Base-by-base conservation (phyloP, 164 flowering plant species). In the Cinnamomum micranthum region DNA sequence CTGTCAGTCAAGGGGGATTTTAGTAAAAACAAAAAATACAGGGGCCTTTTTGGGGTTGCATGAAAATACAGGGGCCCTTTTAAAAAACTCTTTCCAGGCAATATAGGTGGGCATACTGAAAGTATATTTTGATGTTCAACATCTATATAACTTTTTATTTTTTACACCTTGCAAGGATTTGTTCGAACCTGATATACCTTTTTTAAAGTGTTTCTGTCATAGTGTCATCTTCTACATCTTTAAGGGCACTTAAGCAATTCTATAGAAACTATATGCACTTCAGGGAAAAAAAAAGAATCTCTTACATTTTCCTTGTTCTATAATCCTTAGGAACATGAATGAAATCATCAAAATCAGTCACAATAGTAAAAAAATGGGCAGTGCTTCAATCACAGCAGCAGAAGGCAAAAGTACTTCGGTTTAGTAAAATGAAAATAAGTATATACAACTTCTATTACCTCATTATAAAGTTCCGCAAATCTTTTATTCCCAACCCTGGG, bases 401-500 rank as follows among this genome's bases (percentile, higher is more conserved):
- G 2, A 64, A 64, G 28, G 14, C 11, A 2, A 23, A 24, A 23
- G 67, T 13, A 23, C 12, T n/a, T 64, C 20, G 23, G 28, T 22
- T 67, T 15, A 31, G n/a, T 67, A 27, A 27, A 41, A 13, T 7
- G 67, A 64, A 64, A 64, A 4, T 23, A 64, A 28, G 28, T 10
- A 64, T 15, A 9, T 2, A 20, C 22, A 58, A 28, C 10, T 68
- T 51, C 28, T 35, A 19, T 78, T 84, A 92, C 99, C 98, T 93
- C 84, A 82, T 95, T 95, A 79, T 95, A 95, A 31, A 89, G 78
- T 70, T 95, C 96, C 9, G 93, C 93, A 84, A 95, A 95, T 84
- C 82, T 85, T 84, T 74, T 90, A 86, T 95, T 95, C 70, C 99
- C 99, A 81, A 95, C 99, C 84, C 99, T 88, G 10, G 99, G 99